Base-by-base conservation (phyloP, 2,329 filamentous ascomycete species). In the Beauveria asiatica region DNA sequence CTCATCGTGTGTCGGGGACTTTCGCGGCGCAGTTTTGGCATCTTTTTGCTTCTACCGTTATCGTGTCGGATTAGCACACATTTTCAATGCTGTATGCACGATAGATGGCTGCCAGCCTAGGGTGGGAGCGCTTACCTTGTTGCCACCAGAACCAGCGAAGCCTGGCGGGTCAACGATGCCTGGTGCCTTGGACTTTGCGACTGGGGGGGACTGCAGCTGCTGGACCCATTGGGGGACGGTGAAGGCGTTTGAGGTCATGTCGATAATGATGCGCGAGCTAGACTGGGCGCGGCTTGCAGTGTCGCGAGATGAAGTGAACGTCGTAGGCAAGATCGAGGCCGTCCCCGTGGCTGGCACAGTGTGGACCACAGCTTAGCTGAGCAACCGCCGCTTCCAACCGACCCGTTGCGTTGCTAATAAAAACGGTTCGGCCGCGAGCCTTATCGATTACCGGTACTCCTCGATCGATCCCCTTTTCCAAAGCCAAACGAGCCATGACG, bases 161-260 rank as follows among this genome's bases (percentile, higher is more conserved):
- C 94, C 93, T 58, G 90, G 90, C 54, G 94, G 94, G 73, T 99
- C 92, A 61, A 88, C 81, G 66, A 97, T 85, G 70, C 81, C 82
- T 67, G 78, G 70, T 55, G 82, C 80, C 75, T 90, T 91, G 56
- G 85, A 74, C 72, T 84, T 89, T 55, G 83, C 71, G 25, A 83
- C 72, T 25, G 90, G 85, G 37, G 90, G 83, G 49, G 83, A 83
- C 70, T 87, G 86, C 66, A 97, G 82, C 69, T 95, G 87, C 65
- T 86, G 75, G 39, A 93, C 90, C 94, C 94, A 99, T 80, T 82
- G 79, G 39, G 92, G 92, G 16, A 66, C 62, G 77, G 76, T 48
- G 72, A 72, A 62, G 60, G 70, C 66, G 61, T 72, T 70, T 62
- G 74, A 70, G 57, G 67, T 61, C 70, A 70, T 69, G 62, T 6